phyloP scores from a whole-genome alignment of 306 rosid genomes.

The Lathyrus aphaca region DNA sequence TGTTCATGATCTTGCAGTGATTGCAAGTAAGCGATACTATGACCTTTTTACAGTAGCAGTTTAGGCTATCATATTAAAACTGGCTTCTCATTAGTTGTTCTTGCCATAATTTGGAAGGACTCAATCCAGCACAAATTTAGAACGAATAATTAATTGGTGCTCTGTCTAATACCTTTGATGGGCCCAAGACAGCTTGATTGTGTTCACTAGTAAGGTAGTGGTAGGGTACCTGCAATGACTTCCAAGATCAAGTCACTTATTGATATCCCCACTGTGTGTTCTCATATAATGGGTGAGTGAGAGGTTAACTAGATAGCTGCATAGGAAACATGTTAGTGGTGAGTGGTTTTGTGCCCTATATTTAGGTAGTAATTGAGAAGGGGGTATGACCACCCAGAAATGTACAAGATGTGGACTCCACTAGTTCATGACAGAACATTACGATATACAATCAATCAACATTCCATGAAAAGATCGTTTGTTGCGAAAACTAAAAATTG shows the following conservation, averaged over 20 bases:
- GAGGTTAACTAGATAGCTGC: background rate
- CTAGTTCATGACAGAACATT: background rate
- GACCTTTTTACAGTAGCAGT: constrained; percentile 1
- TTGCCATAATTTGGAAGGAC: background rate
- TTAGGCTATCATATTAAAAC: background rate
- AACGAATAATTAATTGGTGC: background rate
- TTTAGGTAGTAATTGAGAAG: background rate
- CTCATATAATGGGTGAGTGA: background rate
- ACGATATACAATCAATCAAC: background rate
- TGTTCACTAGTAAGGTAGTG: background rate
- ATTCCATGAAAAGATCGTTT: constrained; percentile 68
- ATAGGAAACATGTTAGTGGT: background rate
- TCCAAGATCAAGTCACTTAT: background rate
- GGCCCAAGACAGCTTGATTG: background rate
- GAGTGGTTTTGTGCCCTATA: background rate
- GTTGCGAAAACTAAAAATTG: constrained; percentile 81
- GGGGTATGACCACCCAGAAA: background rate
- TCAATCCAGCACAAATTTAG: background rate
- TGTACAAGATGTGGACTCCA: background rate
- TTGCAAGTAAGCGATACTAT: constrained; percentile 39
- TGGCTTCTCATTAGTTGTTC: background rate
- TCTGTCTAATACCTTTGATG: background rate
- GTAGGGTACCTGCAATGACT: background rate
- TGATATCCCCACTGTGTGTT: background rate
- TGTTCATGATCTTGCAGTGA: constrained; percentile 12